phyloP scores from a whole-genome alignment of 2,329 filamentous ascomycete genomes.

The Cordyceps pruinosa region DNA sequence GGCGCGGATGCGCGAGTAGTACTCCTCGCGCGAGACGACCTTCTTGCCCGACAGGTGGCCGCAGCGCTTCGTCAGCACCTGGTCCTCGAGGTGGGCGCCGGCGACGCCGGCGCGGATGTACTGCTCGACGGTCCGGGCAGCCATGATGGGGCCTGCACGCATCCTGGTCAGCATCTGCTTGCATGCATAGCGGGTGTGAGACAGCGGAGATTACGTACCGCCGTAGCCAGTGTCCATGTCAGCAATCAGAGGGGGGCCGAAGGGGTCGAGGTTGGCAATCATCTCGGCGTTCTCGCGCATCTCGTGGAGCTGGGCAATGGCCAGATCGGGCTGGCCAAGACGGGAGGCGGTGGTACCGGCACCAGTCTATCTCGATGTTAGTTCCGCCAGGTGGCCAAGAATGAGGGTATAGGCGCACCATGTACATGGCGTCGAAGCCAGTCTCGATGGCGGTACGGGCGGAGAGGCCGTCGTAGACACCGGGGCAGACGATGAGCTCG shows the following conservation, averaged over 20 bases:
- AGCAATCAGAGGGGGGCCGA: conserved; percentile 51
- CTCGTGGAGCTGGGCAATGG: conserved; percentile 54
- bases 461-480: conserved; percentile 62
- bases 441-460: conserved; percentile 55
- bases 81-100: conserved; percentile 56
- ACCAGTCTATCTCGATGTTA: conserved; percentile 41
- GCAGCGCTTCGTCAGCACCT: conserved; percentile 58
- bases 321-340: conserved; percentile 57
- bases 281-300: conserved; percentile 58
- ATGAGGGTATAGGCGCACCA: conserved; percentile 40
- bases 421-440: conserved; percentile 59
- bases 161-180: neutral
- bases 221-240: conserved; percentile 55
- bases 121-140: conserved; percentile 43
- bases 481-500: conserved; percentile 51
- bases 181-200: neutral
- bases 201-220: conserved; percentile 25
- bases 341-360: conserved; percentile 56
- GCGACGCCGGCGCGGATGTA: conserved; percentile 52
- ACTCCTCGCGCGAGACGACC: conserved; percentile 47
- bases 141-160: conserved; percentile 41
- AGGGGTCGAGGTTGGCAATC: conserved; percentile 53
- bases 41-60: conserved; percentile 57
- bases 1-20: conserved; percentile 47
- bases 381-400: neutral